phyloP scores from a whole-genome alignment of 495 filamentous ascomycete species.

The Penicillium lividum region DNA sequence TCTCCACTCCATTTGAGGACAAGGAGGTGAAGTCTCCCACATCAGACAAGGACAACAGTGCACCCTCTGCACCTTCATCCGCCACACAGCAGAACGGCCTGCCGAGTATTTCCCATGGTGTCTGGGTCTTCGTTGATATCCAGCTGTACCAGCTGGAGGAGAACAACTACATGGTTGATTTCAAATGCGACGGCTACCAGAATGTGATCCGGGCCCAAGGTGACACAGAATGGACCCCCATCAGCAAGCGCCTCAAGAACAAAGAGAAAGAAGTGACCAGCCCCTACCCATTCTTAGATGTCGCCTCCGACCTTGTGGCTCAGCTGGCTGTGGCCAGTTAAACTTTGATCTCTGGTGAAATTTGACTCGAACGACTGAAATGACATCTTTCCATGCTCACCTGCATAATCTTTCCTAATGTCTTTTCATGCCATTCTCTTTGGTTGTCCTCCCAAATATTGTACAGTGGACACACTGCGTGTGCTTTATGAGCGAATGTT shows the following conservation, averaged over 20 bases:
- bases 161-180: slow-evolving; percentile 93
- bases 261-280: slow-evolving; percentile 58
- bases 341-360: neutral
- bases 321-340: slow-evolving; percentile 52
- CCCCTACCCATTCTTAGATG: slow-evolving; percentile 57
- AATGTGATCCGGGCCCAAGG: slow-evolving; percentile 59
- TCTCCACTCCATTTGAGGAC: slow-evolving; percentile 35
- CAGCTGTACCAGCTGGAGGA: slow-evolving; percentile 95
- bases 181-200: slow-evolving; percentile 99
- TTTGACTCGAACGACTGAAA: slow-evolving; percentile 15
- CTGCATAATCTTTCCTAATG: slow-evolving; percentile 10
- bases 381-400: slow-evolving; percentile 10
- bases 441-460: slow-evolving; percentile 1
- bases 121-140: slow-evolving; percentile 85
- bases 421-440: slow-evolving; percentile 5
- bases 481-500: slow-evolving; percentile 4
- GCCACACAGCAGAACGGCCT: slow-evolving; percentile 39
- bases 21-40: slow-evolving; percentile 25
- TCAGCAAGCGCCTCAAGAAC: slow-evolving; percentile 50
- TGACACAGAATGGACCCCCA: slow-evolving; percentile 47
- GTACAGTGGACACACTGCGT: slow-evolving; percentile 12
- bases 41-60: slow-evolving; percentile 30
- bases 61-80: slow-evolving; percentile 42
- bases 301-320: slow-evolving; percentile 55
- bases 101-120: slow-evolving; percentile 43